Base-by-base conservation (phyloP, 768 basidiomycete species). In the Krasilnikovozyma curviuscula region DNA sequence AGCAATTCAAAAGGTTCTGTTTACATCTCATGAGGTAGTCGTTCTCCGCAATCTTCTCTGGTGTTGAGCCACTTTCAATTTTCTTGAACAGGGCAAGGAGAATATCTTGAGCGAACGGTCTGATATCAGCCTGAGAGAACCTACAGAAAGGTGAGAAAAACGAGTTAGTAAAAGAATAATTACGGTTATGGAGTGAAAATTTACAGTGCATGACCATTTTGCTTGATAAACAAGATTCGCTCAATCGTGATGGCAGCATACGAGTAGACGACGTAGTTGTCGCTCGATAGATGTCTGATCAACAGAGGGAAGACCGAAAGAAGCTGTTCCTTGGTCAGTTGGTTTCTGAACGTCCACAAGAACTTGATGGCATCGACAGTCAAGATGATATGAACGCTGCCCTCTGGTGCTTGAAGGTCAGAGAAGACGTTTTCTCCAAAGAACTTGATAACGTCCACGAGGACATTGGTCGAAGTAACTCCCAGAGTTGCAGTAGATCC, bases 191-290 rank as follows among this genome's bases (percentile, higher is more conserved):
- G 18, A 32, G 40, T 43, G 28, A 21, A 18, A 0, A 69, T 82
- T 47, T 50, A 93, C 88, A 85, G 59, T 23, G 83, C 69, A 53
- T 76, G 73, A 4, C 71, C 71, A 3, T 76, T 75, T 57, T 81
- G 78, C 60, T 83, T 86, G 64, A 95, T 93, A 65, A 77, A 84
- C 33, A 98, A 67, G 46, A 95, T 79, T 7, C 88, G 75, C 59
- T 98, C 93, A 59, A 98, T 89, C n/a, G 89, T 85, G 57, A 95
- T 88, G 16, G 93, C 89, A 8, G 89, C 86, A 64, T 95, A 97
- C 0, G 91, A 89, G 58, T 82, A 91, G 23, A 81, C 79, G 40
- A 97, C 91, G 65, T 85, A 89, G 60, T 86, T 85, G 44, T 72
- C 68, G 18, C 83, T 84, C 5, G 70, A 68, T 29, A 97, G 76